Evolutionary conservation across 257 asterid genomes (phyloP).

Genomic region (Solanum stenotomum): DNA sequence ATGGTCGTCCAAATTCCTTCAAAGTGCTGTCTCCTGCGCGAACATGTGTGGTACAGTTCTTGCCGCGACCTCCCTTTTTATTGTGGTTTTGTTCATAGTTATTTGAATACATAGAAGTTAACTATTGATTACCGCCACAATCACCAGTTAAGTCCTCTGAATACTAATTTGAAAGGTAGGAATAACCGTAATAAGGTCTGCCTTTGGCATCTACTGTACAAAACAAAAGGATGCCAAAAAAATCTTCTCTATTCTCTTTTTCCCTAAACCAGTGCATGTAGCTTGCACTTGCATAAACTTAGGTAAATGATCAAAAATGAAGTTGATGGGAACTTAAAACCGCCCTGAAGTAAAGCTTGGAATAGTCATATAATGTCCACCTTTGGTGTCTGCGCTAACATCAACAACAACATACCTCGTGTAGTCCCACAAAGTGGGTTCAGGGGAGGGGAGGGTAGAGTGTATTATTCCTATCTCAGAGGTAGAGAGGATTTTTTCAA

Average conservation of each 20-base stretch:
- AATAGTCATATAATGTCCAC: not conserved
- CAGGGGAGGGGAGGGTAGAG: not conserved
- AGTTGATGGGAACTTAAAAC: not conserved
- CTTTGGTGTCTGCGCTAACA: not conserved
- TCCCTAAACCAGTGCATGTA: not conserved
- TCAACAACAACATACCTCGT: not conserved
- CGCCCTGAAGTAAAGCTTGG: not conserved
- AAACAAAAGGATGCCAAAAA: not conserved
- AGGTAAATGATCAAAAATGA: not conserved
- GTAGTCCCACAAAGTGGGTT: not conserved
- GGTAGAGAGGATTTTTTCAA: not conserved
- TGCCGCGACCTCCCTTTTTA: not conserved
- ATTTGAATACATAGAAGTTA: not conserved
- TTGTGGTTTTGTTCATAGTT: not conserved
- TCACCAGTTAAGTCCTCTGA: not conserved
- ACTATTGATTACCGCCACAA: not conserved
- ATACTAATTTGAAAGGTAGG: not conserved
- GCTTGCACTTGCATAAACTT: not conserved
- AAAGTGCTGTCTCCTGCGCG: constrained; percentile 79
- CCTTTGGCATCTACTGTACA: not conserved
- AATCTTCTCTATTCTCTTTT: not conserved
- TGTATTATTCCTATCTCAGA: not conserved
- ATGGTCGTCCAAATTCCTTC: constrained; percentile 88
- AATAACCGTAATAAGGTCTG: not conserved
- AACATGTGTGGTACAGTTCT: constrained; percentile 69